Conservation (phyloP, 2,329 filamentous ascomycete genomes). For the Diaporthe longicolla region DNA sequence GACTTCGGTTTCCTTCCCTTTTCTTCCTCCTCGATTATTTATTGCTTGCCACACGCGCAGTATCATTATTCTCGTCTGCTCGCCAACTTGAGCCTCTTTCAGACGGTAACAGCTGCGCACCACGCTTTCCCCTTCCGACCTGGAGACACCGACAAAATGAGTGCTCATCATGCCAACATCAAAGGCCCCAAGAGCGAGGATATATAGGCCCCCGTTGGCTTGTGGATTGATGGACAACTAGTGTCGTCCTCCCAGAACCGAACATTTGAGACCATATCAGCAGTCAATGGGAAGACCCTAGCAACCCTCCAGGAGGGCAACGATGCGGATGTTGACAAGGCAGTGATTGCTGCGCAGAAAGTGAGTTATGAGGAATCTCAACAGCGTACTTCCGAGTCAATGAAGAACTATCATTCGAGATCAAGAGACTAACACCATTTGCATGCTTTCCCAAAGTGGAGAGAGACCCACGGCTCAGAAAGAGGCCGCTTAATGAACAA, state of each 20-base stretch:
- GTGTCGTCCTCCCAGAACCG: not conserved
- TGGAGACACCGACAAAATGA: not conserved
- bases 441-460: slow-evolving; percentile 4
- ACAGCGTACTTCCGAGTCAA: not conserved
- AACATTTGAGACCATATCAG: not conserved
- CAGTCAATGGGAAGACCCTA: not conserved
- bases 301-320: not conserved
- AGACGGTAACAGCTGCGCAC: not conserved
- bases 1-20: not conserved
- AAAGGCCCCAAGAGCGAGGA: not conserved
- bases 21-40: not conserved
- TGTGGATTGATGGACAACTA: slow-evolving; percentile 4
- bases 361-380: not conserved
- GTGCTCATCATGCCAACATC: not conserved
- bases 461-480: not conserved
- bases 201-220: not conserved
- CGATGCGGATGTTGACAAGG: not conserved
- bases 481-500: slow-evolving; percentile 4
- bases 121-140: not conserved
- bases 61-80: not conserved
- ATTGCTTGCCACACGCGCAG: not conserved
- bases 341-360: not conserved
- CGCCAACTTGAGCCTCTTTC: not conserved
- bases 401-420: not conserved
- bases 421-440: not conserved